phyloP scores from a whole-genome alignment of 352 stramenopile genomes.

The Blastocystis sp. region DNA sequence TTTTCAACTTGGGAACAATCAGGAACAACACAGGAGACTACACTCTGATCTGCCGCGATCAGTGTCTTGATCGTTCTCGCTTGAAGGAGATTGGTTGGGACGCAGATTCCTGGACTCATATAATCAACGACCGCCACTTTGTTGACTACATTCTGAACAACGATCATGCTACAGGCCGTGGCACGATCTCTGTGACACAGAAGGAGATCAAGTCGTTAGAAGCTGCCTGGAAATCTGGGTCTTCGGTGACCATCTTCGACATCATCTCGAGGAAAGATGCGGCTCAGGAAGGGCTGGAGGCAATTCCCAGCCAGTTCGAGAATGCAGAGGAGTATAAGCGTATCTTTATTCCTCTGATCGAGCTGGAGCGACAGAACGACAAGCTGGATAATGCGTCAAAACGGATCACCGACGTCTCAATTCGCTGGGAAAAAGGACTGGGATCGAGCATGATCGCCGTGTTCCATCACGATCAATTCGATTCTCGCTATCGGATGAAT shows the following conservation, averaged over 20 bases:
- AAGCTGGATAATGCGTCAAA: slow-evolving; percentile 54
- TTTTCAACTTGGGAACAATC: slow-evolving; percentile 91
- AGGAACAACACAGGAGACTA: slow-evolving; percentile 86
- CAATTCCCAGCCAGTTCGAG: slow-evolving; percentile 79
- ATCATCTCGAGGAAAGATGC: slow-evolving; percentile 79
- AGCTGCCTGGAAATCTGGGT: slow-evolving; percentile 91
- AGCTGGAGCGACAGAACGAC: slow-evolving; percentile 80
- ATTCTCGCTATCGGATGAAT: slow-evolving; percentile 69
- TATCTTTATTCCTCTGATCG: slow-evolving; percentile 95
- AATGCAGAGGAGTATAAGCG: slow-evolving; percentile 99
- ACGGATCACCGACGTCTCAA: slow-evolving; percentile 73
- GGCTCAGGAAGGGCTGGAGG: slow-evolving; percentile 75
- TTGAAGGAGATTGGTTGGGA: slow-evolving; percentile 99
- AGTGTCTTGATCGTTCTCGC: slow-evolving; percentile 89
- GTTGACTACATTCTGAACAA: slow-evolving; percentile 89
- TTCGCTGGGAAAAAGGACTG: slow-evolving; percentile 69
- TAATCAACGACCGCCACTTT: slow-evolving; percentile 94
- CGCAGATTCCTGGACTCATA: slow-evolving; percentile 90
- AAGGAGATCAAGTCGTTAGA: slow-evolving; percentile 78
- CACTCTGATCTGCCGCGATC: slow-evolving; percentile 93
- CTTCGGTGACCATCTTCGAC: slow-evolving; percentile 87
- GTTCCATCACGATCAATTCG: neutral
- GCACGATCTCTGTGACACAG: slow-evolving; percentile 84
- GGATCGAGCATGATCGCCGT: slow-evolving; percentile 62
- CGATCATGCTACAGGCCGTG: slow-evolving; percentile 76